Evolutionary conservation across 768 basidiomycete species (phyloP).

Genomic region (Lentinula sp.): DNA sequence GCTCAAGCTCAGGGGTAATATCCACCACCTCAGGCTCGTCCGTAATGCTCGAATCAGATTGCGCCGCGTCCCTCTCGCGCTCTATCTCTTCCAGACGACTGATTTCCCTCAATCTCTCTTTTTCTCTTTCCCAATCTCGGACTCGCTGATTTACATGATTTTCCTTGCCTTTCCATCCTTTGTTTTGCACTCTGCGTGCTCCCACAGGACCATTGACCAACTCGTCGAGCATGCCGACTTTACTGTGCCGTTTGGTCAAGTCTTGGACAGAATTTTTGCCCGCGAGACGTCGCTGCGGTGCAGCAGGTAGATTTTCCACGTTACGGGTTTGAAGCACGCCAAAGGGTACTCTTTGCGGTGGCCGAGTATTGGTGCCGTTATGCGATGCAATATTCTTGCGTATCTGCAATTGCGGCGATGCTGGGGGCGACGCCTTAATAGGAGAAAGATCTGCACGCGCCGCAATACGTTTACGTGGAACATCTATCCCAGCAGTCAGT

Average conservation of each 20-base stretch:
- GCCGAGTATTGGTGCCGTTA: constrained; percentile 1
- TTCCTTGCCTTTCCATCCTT: constrained; percentile 22
- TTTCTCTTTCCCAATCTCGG: constrained; percentile 72
- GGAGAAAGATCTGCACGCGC: constrained; percentile 38
- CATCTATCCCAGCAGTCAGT: background rate
- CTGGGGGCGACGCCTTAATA: constrained; percentile 47
- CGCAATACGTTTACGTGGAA: constrained; percentile 21
- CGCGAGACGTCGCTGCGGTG: background rate
- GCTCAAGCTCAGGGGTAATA: constrained; percentile 30
- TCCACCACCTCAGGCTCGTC: background rate
- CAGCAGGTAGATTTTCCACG: background rate
- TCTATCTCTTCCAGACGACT: constrained; percentile 52
- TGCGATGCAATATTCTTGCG: constrained; percentile 11
- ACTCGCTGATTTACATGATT: constrained; percentile 56
- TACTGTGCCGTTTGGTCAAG: constrained; percentile 15
- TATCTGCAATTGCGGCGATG: constrained; percentile 17
- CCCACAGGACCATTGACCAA: constrained; percentile 27
- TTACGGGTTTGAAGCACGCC: constrained; percentile 14
- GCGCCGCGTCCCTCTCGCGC: constrained; percentile 38
- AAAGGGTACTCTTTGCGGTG: constrained; percentile 23
- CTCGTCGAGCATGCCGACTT: constrained; percentile 30
- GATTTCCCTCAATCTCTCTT: constrained; percentile 65
- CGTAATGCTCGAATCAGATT: background rate
- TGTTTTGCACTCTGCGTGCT: constrained; percentile 3
- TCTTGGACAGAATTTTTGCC: constrained; percentile 9